A percentile compares a stretch with the other conserved stretches of the same genome.
These are phyloP conservation scores for Arctium lappa DNA, from an alignment of 129 eudicot species.

Conservation along the genomic window DNA sequence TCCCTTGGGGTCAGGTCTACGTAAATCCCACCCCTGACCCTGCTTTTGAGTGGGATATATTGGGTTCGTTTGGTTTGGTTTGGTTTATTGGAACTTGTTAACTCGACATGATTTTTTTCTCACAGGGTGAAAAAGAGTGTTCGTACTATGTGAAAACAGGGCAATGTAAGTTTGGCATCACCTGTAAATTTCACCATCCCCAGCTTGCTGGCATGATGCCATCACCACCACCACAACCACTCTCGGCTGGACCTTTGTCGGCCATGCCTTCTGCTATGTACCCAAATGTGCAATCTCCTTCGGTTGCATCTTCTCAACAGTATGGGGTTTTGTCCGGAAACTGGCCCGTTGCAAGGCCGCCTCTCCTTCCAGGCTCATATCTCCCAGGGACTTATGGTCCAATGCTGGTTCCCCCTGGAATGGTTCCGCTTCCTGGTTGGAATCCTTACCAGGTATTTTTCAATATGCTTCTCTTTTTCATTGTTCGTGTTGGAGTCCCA, in stretches of 20 bases:
- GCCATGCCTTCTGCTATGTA: constrained; percentile 51
- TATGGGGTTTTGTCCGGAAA: constrained; percentile 63
- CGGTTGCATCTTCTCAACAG: constrained; percentile 65
- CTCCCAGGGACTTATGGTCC: constrained; percentile 77
- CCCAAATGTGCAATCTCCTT: constrained; percentile 53
- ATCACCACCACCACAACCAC: constrained; percentile 39
- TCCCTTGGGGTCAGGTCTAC: not conserved
- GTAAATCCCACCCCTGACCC: too few relatives aligned
- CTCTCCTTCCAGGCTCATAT: constrained; percentile 71
- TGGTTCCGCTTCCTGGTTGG: constrained; percentile 81
- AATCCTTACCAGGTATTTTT: constrained; percentile 67
- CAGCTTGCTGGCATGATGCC: constrained; percentile 57
- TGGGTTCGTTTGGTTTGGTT: not conserved
- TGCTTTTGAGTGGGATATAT: too few relatives aligned
- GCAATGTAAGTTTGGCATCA: constrained; percentile 86
- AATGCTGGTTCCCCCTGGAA: constrained; percentile 62
- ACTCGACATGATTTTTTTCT: constrained; percentile 7
- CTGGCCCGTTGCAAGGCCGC: constrained; percentile 80
- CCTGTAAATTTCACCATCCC: constrained; percentile 92
- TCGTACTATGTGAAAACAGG: constrained; percentile 79
- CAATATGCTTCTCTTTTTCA: not conserved
- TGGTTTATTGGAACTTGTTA: not conserved
- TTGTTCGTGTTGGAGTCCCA: not conserved
- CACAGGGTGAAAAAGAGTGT: constrained; percentile 91
- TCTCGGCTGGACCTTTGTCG: constrained; percentile 34